phyloP scores from a whole-genome alignment of 2,329 filamentous ascomycete species.

The Beauveria sp. region DNA sequence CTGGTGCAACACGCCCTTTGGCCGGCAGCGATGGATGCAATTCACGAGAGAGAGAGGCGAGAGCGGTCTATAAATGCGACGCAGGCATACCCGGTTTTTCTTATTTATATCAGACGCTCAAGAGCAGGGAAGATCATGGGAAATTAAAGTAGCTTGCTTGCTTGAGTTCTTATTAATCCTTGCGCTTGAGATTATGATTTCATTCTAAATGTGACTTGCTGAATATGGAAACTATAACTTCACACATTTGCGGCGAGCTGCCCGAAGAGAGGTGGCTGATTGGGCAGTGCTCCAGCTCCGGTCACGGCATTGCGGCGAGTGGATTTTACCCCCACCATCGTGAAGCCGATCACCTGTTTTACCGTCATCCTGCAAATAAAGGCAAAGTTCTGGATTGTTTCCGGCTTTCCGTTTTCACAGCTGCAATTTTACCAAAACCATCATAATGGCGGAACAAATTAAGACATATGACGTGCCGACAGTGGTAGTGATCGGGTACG shows the following conservation, averaged over 20 bases:
- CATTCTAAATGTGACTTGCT: too few relatives aligned
- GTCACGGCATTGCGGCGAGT: neutral
- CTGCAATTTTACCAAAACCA: too few relatives aligned
- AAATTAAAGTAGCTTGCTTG: neutral
- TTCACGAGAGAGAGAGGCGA: neutral
- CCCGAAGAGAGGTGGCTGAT: neutral
- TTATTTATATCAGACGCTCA: neutral
- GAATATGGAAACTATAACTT: too few relatives aligned
- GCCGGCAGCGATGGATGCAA: neutral
- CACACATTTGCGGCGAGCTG: neutral
- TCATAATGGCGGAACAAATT: neutral
- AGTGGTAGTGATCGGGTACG: constrained; percentile 13
- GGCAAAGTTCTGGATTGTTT: neutral
- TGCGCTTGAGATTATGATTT: neutral
- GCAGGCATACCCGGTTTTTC: neutral
- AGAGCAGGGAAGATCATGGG: neutral
- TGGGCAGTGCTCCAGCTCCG: constrained; percentile 1
- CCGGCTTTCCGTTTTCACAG: neutral
- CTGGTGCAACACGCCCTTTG: neutral
- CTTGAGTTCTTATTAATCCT: neutral
- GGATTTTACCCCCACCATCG: constrained; percentile 1
- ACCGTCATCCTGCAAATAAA: neutral
- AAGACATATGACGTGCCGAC: neutral
- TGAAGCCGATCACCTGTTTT: neutral
- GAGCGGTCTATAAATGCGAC: neutral